Base-by-base conservation (phyloP, 805 yeast genomes). In the Kluyveromyces wickerhamii region DNA sequence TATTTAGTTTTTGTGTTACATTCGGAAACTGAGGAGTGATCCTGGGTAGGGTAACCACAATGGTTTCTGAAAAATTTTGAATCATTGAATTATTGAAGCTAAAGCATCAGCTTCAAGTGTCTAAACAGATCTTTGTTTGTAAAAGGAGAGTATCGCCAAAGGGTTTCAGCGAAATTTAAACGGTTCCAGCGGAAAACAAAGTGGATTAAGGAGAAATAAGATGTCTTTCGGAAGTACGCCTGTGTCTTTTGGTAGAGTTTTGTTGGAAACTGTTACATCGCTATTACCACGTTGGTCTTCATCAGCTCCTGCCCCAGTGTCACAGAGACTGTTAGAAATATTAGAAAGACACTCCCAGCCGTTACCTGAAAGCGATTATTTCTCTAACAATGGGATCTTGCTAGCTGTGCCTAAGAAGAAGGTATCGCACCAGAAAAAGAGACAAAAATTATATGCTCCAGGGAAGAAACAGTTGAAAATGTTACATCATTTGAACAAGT, bases 331-430 rank as follows among this genome's bases (percentile, higher is more conserved):
- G 40, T 55, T 49, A 34, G 60, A 66, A 45, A 60, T 63, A 42
- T 45, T 71, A 23, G 63, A 62, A 39, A 58, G 59, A 22, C 43
- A 43, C 9, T 51, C 54, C 40, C 41, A 47, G 35, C 29, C 47
- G 2, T 12, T 14, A 21, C 38, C 46, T 5, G 59, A 54, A 8
- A 52, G 51, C 20, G 68, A 59, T 13, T 57, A 63, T 38, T 67
- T 69, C 57, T 59, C 67, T 20, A 82, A 76, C 45, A 71, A 77
- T 44, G 95, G 94, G n/a, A 72, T 83, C 20, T 64, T 85, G 35
- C 66, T 67, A 45, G 98, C 98, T 5, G 96, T 78, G 5, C 97
- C 98, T 36, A 92, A 92, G 68, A 87, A 88, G 74, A 88, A 87
- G 60, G 77, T 77, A 2, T 86, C 97, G 6, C 85, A 86, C 57